These are phyloP conservation scores for Effrenium voratum DNA, from an alignment of 73 alveolate genomes.

Conservation along the genomic window DNA sequence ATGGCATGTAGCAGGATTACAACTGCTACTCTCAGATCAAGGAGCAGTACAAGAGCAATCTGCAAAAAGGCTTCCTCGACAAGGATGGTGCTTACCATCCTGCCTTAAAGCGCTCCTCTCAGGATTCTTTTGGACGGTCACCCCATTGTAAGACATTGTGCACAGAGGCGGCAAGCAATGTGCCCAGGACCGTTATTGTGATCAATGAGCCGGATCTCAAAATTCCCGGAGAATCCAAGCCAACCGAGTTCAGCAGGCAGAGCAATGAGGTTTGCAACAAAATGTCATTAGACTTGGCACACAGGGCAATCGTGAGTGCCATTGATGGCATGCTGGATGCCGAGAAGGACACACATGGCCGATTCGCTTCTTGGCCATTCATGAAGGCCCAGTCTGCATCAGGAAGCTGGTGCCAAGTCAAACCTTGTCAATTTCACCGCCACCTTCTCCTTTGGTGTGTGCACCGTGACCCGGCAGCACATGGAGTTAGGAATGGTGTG, in stretches of 20 bases:
- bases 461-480: not conserved
- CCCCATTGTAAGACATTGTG: too few species aligned
- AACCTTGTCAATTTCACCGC: slow-evolving; percentile 74
- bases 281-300: not conserved
- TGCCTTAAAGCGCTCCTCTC: slow-evolving; percentile 45
- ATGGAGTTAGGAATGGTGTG: not conserved
- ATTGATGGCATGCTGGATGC: slow-evolving; percentile 91
- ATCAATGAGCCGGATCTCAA: slow-evolving; percentile 89
- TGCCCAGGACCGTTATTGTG: slow-evolving; percentile 62
- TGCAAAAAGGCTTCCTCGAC: slow-evolving; percentile 74
- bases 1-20: slow-evolving; percentile 19
- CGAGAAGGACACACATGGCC: slow-evolving; percentile 64
- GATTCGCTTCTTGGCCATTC: not conserved
- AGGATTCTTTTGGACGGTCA: too few species aligned
- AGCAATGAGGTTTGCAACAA: not conserved
- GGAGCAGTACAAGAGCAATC: slow-evolving; percentile 73
- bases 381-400: not conserved
- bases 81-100: slow-evolving; percentile 56
- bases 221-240: slow-evolving; percentile 74
- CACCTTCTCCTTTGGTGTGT: slow-evolving; percentile 72
- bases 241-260: slow-evolving; percentile 61
- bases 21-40: slow-evolving; percentile 86
- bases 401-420: slow-evolving; percentile 54
- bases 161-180: too few species aligned
- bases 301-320: slow-evolving; percentile 83